Base-by-base conservation (phyloP, 108 stramenopile species). In the Skeletonema marinoi region DNA sequence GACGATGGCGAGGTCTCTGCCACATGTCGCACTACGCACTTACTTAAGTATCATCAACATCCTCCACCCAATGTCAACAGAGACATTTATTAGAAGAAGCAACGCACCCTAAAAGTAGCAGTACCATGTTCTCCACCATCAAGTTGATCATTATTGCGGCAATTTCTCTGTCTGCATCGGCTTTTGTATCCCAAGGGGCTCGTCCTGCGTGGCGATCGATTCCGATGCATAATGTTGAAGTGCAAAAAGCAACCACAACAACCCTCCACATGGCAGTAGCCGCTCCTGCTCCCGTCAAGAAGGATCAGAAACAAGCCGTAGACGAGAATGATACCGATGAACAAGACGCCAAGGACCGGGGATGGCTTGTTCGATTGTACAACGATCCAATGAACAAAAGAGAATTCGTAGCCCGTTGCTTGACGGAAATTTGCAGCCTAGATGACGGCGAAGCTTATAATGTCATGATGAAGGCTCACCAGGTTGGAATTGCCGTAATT, bases 311-410 rank as follows among this genome's bases (percentile, higher is more conserved):
- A 46, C 44, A 46, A 30, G 73, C 32, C 17, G 31, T 42, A 46
- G 17, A 58, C 6, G 73, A 65, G 17, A 65, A 38, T 32, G 65
- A 65, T 25, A 62, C 25, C 61, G 71, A 65, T 13, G 66, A 19
- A 41, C 19, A 61, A n/a, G 35, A 38, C 32, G 21, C 36, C 21
- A 83, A 66, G 35, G 82, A 77, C 39, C 75, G 70, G 0, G 74
- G 80, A 50, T 92, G 92, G 92, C 76, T 75, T 32, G 83, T 92
- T 11, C 88, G 88, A 0, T 74, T 92, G 4, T 92, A 73, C 62
- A 92, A 92, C 70, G 92, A 92, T 58, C 88, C 92, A 13, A 85
- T 87, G 77, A 92, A 92, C 84, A 90, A 89, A 64, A 76, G 92
- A 48, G 89, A 90, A 80, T 89, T 88, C 79, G 92, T 92, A 2